These are phyloP conservation scores for Rosa chinensis DNA, from an alignment of 306 rosid genomes.

Conservation along the genomic window DNA sequence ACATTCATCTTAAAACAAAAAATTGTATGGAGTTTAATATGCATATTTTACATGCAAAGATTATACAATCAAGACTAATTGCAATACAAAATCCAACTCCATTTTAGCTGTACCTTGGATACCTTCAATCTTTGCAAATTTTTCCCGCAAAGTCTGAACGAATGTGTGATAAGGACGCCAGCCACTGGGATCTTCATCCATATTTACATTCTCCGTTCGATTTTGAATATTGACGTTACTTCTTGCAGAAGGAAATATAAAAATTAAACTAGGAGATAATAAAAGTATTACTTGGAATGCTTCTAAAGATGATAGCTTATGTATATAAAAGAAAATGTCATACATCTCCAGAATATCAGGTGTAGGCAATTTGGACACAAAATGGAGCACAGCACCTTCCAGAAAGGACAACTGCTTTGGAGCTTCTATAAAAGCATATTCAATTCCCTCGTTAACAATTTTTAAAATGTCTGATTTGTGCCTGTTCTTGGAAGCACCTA, in stretches of 20 bases:
- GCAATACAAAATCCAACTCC: background rate
- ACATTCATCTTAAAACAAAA: constrained; percentile 9
- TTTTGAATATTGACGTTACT: constrained; percentile 67
- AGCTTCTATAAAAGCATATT: constrained; percentile 77
- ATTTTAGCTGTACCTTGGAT: constrained; percentile 53
- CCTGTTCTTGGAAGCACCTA: constrained; percentile 80
- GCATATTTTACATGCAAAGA: background rate
- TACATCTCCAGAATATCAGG: constrained; percentile 74
- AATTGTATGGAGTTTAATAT: background rate
- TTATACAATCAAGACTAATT: background rate
- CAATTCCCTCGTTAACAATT: constrained; percentile 73
- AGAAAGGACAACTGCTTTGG: constrained; percentile 79
- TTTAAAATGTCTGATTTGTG: constrained; percentile 68
- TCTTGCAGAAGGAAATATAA: constrained; percentile 23
- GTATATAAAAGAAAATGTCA: constrained; percentile 36
- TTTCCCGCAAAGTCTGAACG: constrained; percentile 65
- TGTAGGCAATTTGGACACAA: constrained; percentile 76
- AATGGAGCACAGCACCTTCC: constrained; percentile 68
- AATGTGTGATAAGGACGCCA: constrained; percentile 88
- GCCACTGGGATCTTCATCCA: constrained; percentile 96
- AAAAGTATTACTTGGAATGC: constrained; percentile 10
- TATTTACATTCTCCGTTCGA: constrained; percentile 65
- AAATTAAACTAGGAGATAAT: constrained; percentile 23
- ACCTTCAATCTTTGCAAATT: constrained; percentile 76
- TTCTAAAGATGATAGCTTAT: constrained; percentile 21